Base-by-base conservation (phyloP, 176 grass and related monocot genomes). In the Stipa capillata region DNA sequence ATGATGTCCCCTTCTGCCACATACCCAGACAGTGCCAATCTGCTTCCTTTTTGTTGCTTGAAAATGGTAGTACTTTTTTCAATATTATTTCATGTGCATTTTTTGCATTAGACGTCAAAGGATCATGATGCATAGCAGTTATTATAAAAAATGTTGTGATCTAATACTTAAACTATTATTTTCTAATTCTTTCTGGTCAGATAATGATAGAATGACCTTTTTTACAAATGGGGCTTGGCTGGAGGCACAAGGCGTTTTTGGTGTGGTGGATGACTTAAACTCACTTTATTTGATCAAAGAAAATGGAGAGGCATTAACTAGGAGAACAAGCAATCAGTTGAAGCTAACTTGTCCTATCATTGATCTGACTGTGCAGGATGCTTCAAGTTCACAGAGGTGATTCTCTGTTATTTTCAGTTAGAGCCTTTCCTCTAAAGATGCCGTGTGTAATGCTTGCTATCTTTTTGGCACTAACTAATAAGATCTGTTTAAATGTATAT, bases 191-290 rank as follows among this genome's bases (percentile, higher is more conserved):
- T 79, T 88, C n/a, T 86, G 34, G 57, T 87, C 89, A 94, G 95
- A 85, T 85, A 86, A 88, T 88, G 92, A 92, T 78, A 85, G 73
- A 87, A 80, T 69, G 57, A 8, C 70, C 18, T 74, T 79, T 74
- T 98, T 94, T 81, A 81, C 83, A 52, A 87, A 69, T 81, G 95
- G 95, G 87, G 83, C 56, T 78, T 98, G 95, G 92, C 68, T 94
- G 73, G 92, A 98, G 81, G 44, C 83, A 73, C 73, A 90, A 79
- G 95, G 83, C 15, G 74, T 98, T 86, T 90, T 98, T 85, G 79
- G 78, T 69, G 79, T 89, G 35, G 60, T 89, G 51, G 92, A 98
- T 83, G 73, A 94, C 64, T 69, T 85, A 53, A 94, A 78, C 75
- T 89, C 69, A 21, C 68, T 98, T 59, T 85, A 90, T 89, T 82